Percentiles rank a stretch among this genome's conserved stretches.
phyloP scores from a whole-genome alignment of 192 early-diverging fungal genomes.

The Coemansia sp. region DNA sequence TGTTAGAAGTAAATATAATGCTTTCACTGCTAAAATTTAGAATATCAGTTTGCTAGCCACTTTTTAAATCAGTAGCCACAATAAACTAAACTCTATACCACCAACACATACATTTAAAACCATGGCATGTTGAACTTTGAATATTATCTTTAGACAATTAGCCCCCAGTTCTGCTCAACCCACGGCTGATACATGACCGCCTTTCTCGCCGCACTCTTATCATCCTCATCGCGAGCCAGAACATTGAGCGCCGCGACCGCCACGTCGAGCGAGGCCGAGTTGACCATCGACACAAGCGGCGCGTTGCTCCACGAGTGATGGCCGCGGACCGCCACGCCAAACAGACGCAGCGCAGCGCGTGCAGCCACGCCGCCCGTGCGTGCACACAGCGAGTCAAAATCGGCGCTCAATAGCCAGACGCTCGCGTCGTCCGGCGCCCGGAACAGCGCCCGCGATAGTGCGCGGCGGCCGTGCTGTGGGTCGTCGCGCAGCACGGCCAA shows the following conservation, averaged over 20 bases:
- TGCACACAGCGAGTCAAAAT: constrained; percentile 12
- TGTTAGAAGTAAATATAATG: too few relatives aligned
- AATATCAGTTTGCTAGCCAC: too few relatives aligned
- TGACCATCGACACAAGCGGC: constrained; percentile 13
- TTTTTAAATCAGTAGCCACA: too few relatives aligned
- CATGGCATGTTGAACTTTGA: too few relatives aligned
- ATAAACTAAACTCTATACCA: too few relatives aligned
- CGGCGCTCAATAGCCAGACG: constrained; percentile 31
- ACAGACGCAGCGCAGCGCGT: constrained; percentile 15
- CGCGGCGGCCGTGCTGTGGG: constrained; percentile 15
- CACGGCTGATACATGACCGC: constrained; percentile 46
- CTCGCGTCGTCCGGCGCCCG: constrained; percentile 14
- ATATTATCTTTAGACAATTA: too few relatives aligned
- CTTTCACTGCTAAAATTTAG: too few relatives aligned
- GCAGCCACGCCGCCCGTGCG: background rate
- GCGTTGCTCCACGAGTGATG: constrained; percentile 24
- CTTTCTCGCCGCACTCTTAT: constrained; percentile 19
- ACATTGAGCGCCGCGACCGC: constrained; percentile 6
- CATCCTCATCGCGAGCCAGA: constrained; percentile 5
- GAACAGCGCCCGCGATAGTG: constrained; percentile 22
- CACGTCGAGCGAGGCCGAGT: constrained; percentile 19
- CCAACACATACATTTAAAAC: too few relatives aligned
- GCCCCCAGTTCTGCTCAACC: constrained; percentile 25
- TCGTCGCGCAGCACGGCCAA: constrained; percentile 33
- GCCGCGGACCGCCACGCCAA: constrained; percentile 15